A percentile compares a stretch with the other conserved stretches of the same genome.
These are phyloP conservation scores for Fragaria ananassa DNA, from an alignment of 306 rosid species.

Conservation along the genomic window DNA sequence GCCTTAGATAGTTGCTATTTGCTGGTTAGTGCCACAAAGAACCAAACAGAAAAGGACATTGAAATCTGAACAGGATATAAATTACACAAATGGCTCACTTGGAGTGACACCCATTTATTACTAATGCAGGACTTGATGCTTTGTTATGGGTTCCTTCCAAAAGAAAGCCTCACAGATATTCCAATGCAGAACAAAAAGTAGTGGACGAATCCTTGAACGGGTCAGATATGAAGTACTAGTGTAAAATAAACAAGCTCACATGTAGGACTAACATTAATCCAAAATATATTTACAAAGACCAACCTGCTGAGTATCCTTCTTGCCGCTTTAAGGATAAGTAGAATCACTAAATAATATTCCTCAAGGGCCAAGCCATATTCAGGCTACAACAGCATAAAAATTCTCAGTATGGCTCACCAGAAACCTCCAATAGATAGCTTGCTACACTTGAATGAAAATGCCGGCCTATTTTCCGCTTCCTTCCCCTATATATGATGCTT, in stretches of 20 bases:
- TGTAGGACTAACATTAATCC: background rate
- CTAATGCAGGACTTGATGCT: background rate
- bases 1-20: background rate
- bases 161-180: conserved; percentile 1
- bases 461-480: conserved; percentile 15
- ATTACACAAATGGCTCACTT: conserved; percentile 11
- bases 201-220: conserved; percentile 10
- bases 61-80: too few species aligned
- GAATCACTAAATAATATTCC: conserved; percentile 7
- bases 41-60: conserved; percentile 7
- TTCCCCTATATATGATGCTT: conserved; percentile 13
- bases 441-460: conserved; percentile 12
- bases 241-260: conserved; percentile 1
- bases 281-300: background rate
- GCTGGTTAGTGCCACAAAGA: conserved; percentile 1
- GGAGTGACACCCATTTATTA: background rate
- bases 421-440: conserved; percentile 17
- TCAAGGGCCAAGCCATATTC: background rate
- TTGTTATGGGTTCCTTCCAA: background rate
- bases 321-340: conserved; percentile 15
- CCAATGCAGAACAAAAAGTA: background rate
- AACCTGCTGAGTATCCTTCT: background rate
- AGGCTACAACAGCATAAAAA: conserved; percentile 3
- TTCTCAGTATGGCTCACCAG: background rate
- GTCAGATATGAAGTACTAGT: conserved; percentile 7